Evolutionary conservation across 129 eudicot genomes (phyloP).

Genomic region (Deinandra increscens): DNA sequence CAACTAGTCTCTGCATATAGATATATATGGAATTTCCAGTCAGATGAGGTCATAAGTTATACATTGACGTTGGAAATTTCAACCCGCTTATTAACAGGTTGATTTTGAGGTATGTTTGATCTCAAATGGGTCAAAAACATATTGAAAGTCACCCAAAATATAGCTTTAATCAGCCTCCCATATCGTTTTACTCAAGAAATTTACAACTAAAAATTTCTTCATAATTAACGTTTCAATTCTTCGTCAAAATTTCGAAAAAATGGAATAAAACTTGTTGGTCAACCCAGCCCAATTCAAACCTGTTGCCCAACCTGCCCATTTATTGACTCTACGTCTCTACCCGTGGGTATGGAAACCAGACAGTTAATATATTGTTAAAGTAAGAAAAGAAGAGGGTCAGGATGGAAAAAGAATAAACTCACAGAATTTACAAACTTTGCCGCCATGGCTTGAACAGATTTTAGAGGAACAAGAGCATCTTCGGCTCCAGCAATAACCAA

Average conservation of each 20-base stretch:
- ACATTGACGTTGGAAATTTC: background rate
- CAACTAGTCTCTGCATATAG: conserved; percentile 83
- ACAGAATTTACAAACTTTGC: conserved; percentile 87
- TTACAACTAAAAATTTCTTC: background rate
- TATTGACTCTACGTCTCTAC: background rate
- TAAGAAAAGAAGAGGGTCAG: background rate
- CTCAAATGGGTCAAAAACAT: background rate
- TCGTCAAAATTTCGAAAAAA: background rate
- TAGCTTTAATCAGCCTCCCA: background rate
- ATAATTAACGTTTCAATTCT: background rate
- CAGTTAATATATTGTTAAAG: background rate
- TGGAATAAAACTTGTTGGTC: too few species aligned
- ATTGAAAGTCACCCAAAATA: background rate
- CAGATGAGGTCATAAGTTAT: background rate
- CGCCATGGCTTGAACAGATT: conserved; percentile 81
- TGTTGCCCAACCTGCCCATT: background rate
- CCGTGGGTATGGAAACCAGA: background rate
- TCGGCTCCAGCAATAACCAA: conserved; percentile 93
- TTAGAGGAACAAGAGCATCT: conserved; percentile 78
- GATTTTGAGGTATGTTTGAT: background rate
- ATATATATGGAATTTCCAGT: background rate
- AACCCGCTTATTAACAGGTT: background rate
- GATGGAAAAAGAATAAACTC: conserved; percentile 33
- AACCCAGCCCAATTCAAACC: too few species aligned
- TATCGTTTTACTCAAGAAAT: background rate